Evolutionary conservation across 2,329 filamentous ascomycete genomes (phyloP), one percentile per base, ranked within the genome.

Genomic region (Cladosporium sp.): DNA sequence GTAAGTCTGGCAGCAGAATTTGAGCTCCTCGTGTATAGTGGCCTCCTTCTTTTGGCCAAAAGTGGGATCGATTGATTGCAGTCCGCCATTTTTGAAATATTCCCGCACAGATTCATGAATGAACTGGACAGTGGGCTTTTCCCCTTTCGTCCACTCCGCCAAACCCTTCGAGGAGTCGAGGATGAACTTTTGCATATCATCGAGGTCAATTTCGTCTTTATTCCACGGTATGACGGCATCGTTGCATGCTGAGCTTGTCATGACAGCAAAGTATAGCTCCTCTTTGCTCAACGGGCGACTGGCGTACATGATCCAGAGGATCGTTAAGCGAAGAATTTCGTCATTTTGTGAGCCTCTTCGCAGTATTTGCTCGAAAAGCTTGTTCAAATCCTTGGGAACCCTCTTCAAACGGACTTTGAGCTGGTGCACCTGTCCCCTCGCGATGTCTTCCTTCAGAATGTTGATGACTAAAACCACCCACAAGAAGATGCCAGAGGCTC

Each of bases 261-360:
- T 50, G 9, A 77, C 54, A 45, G 74, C 72, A 63, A 68, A 71
- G 55, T 77, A 79, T 0, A 79, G 67, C 55, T 82, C 72, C 1
- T 69, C 57, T 0, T 65, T 72, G 0, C 42, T 66, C 0, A 83
- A 52, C 0, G 79, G 75, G 0, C 64, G 56, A 7, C 61, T 66
- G 0, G 80, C 69, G 19, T 73, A 82, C 0, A 84, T 65, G 0
- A 84, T 67, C 75, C 76, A 83, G 16, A 77, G 71, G 0, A 84
- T 54, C 31, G 74, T 80, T 0, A 78, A 56, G 0, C 71, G 51
- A 0, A 48, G 22, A n/a, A 38, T 3, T 31, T 14, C 9, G n/a
- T n/a, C 18, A 7, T 64, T 0, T 44, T 58, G 40, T 77, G 70
- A 11, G 68, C 28, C 31, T 19, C 46, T 35, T 9, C 13, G 28